Evolutionary conservation across 768 basidiomycete genomes (phyloP).

Genomic region (Tulasnella sp.): DNA sequence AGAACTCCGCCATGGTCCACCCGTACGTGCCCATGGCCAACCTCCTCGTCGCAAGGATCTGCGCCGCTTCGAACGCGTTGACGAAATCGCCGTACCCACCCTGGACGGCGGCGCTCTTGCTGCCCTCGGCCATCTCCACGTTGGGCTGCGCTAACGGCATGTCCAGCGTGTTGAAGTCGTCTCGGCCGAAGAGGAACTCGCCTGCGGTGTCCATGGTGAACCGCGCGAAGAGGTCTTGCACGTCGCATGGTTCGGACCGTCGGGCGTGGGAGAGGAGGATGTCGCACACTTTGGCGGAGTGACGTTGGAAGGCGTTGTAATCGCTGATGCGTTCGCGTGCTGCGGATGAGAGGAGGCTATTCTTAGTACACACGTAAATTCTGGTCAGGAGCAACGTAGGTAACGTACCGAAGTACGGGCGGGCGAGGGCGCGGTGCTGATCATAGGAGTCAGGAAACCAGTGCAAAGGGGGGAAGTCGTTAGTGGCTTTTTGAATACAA

Average conservation of each 20-base stretch:
- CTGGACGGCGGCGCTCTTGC: slow-evolving; percentile 1
- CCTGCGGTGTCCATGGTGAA: slow-evolving; percentile 31
- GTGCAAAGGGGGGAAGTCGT: neutral
- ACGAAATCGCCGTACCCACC: slow-evolving; percentile 27
- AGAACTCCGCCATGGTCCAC: slow-evolving; percentile 25
- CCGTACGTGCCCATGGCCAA: neutral
- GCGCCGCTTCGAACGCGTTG: slow-evolving; percentile 27
- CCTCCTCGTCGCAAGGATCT: slow-evolving; percentile 1
- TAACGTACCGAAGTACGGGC: slow-evolving; percentile 37
- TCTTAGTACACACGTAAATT: neutral
- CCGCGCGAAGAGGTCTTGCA: slow-evolving; percentile 30
- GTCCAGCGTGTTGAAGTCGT: slow-evolving; percentile 22
- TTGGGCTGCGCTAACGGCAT: neutral
- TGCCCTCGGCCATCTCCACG: neutral
- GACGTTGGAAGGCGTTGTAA: slow-evolving; percentile 31
- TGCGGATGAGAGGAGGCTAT: neutral
- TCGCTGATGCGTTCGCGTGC: slow-evolving; percentile 32
- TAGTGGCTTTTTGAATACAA: slow-evolving; percentile 15
- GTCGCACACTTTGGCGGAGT: slow-evolving; percentile 31
- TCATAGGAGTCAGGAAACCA: neutral
- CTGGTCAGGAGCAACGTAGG: neutral
- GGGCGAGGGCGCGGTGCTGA: slow-evolving; percentile 36
- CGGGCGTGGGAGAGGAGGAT: slow-evolving; percentile 28
- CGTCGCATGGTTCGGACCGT: slow-evolving; percentile 29
- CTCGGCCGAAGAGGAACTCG: slow-evolving; percentile 29